Conservation (phyloP, 108 stramenopile species). For the Nitzschia sp. region DNA sequence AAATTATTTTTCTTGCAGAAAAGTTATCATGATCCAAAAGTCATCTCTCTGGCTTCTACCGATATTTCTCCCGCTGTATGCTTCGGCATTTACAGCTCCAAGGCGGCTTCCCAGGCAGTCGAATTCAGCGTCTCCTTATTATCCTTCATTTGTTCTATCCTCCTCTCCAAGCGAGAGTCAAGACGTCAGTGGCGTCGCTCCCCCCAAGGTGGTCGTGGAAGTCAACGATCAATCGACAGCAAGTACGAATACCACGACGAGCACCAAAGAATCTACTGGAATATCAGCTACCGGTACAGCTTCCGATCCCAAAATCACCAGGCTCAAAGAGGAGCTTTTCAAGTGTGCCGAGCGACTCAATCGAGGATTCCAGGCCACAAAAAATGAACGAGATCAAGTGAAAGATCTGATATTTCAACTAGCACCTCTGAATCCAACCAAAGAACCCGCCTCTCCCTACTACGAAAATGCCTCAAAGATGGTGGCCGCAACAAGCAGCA, state of each 20-base stretch:
- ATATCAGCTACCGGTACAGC: background rate
- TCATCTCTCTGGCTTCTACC: no score
- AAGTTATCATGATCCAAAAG: no score
- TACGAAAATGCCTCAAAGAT: conserved; percentile 28
- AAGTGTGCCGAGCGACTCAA: conserved; percentile 28
- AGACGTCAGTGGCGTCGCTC: background rate
- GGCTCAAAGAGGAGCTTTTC: conserved; percentile 30
- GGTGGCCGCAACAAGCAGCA: no score
- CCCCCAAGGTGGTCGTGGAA: background rate
- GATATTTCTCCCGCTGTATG: no score
- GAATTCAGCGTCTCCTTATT: no score
- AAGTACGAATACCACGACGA: background rate
- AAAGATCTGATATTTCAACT: conserved; percentile 43
- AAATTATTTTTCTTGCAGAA: no score
- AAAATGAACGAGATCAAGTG: conserved; percentile 35
- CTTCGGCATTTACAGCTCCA: no score
- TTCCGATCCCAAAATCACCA: conserved; percentile 1
- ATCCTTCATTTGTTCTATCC: no score
- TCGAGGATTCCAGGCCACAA: conserved; percentile 55
- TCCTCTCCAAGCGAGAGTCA: background rate
- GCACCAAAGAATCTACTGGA: background rate
- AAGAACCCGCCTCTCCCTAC: conserved; percentile 62
- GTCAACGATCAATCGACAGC: background rate
- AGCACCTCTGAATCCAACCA: conserved; percentile 45
- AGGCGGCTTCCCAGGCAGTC: no score